Evolutionary conservation across 2,329 filamentous ascomycete genomes (phyloP).

Genomic region (Aureobasidium namibiae): DNA sequence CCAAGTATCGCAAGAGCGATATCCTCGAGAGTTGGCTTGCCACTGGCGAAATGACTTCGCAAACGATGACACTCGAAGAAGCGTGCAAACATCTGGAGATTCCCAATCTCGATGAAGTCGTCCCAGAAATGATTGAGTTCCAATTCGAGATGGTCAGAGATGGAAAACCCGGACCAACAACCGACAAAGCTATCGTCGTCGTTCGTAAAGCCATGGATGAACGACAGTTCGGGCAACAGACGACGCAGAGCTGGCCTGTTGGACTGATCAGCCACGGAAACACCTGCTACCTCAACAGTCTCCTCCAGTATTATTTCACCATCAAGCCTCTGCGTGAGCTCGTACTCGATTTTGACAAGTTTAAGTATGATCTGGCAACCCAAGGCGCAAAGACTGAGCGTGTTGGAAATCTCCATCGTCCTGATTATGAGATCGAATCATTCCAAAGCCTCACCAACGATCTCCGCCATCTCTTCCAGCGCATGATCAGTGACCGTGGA

Average conservation of each 20-base stretch:
- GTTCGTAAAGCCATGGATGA: conserved; percentile 21
- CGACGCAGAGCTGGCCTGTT: conserved; percentile 54
- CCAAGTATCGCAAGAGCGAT: conserved; percentile 48
- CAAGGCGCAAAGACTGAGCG: conserved; percentile 57
- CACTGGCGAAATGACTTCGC: conserved; percentile 41
- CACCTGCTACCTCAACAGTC: conserved; percentile 94
- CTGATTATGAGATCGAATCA: conserved; percentile 25
- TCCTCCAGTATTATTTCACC: conserved; percentile 91
- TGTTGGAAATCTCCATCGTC: conserved; percentile 64
- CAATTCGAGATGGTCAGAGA: conserved; percentile 19
- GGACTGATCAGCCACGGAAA: conserved; percentile 92
- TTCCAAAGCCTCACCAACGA: conserved; percentile 28
- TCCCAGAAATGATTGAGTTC: conserved; percentile 17
- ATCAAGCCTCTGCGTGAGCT: conserved; percentile 73
- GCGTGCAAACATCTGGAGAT: conserved; percentile 41
- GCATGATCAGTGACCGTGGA: conserved; percentile 27
- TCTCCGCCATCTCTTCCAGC: conserved; percentile 27
- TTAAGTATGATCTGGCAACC: conserved; percentile 59
- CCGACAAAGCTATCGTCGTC: conserved; percentile 26
- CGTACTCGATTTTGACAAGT: conserved; percentile 65
- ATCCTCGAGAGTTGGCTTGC: conserved; percentile 44
- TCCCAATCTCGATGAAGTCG: conserved; percentile 2
- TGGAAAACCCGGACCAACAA: conserved; percentile 20
- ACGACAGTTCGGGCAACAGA: conserved; percentile 10
- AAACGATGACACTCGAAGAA: conserved; percentile 48